These are phyloP conservation scores for Ochetophila trinervis DNA, from an alignment of 306 rosid species.

Conservation along the genomic window DNA sequence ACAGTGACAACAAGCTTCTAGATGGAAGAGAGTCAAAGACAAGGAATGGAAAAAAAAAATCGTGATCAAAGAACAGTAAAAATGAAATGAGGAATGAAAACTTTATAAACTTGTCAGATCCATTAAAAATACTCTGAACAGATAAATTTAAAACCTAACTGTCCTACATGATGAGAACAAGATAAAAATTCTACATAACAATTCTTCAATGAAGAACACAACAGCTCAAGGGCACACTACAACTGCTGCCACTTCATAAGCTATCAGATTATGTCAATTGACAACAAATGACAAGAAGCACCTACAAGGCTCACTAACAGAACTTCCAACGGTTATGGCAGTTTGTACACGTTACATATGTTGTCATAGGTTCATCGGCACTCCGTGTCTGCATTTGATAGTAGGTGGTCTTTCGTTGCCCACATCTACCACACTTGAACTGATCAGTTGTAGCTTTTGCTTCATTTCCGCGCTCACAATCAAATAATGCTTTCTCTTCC, in stretches of 20 bases:
- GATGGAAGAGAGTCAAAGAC: no score
- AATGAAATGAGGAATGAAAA: not conserved
- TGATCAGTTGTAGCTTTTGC: constrained; percentile 90
- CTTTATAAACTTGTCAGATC: constrained; percentile 8
- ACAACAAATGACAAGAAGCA: constrained; percentile 31
- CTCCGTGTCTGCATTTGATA: constrained; percentile 99
- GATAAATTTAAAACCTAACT: constrained; percentile 12
- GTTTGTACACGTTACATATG: constrained; percentile 81
- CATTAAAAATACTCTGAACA: constrained; percentile 18
- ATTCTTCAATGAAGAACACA: constrained; percentile 26
- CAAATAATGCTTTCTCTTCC: constrained; percentile 70
- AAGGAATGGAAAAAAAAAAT: no score
- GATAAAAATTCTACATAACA: constrained; percentile 25
- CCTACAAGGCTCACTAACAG: constrained; percentile 55
- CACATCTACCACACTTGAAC: constrained; percentile 86
- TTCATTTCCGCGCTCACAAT: constrained; percentile 69
- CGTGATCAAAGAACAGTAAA: constrained; percentile 8
- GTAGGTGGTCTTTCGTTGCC: constrained; percentile 85
- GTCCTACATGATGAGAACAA: constrained; percentile 9
- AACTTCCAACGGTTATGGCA: constrained; percentile 98
- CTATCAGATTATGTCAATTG: constrained; percentile 19
- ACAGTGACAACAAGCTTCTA: no score
- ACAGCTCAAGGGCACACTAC: constrained; percentile 25
- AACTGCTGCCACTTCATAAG: constrained; percentile 29
- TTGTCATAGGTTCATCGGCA: constrained; percentile 99